Evolutionary conservation across 2,329 filamentous ascomycete species (phyloP).

Genomic region (Mycosphaerelloides madeirae): DNA sequence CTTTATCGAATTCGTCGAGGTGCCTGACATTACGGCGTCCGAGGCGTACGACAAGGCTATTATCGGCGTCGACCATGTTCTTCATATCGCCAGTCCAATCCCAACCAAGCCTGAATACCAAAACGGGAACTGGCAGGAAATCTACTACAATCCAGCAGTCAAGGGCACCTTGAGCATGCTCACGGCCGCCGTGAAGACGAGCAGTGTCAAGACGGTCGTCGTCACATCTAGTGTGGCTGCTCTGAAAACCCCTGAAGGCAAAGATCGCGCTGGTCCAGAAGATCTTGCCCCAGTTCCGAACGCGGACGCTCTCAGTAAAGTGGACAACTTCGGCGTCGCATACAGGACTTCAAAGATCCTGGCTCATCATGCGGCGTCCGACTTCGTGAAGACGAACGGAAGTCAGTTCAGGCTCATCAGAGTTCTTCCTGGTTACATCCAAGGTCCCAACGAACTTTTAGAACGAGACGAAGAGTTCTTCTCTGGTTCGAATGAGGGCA

Average conservation of each 20-base stretch:
- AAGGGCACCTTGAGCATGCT: conserved; percentile 1
- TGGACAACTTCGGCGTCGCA: not conserved
- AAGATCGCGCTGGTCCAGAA: not conserved
- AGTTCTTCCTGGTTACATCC: not conserved
- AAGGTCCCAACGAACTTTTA: not conserved
- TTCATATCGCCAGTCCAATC: conserved; percentile 29
- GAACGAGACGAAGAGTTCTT: not conserved
- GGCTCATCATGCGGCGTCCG: not conserved
- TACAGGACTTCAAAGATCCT: conserved; percentile 4
- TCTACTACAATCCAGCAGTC: not conserved
- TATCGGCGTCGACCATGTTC: conserved; percentile 27
- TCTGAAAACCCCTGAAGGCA: not conserved
- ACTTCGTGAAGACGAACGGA: not conserved
- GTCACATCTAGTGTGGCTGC: not conserved
- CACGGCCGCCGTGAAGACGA: not conserved
- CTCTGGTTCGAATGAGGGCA: not conserved
- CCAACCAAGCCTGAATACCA: too few relatives aligned
- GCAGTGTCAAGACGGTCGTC: not conserved
- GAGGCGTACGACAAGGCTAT: conserved; percentile 35
- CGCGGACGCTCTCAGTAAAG: too few relatives aligned
- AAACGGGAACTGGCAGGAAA: conserved; percentile 1
- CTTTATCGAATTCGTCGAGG: conserved; percentile 30
- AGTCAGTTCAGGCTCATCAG: not conserved
- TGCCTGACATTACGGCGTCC: conserved; percentile 29
- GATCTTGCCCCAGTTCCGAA: not conserved